Conservation (phyloP, 345 rosid genomes). For the Melaleuca alternifolia region DNA sequence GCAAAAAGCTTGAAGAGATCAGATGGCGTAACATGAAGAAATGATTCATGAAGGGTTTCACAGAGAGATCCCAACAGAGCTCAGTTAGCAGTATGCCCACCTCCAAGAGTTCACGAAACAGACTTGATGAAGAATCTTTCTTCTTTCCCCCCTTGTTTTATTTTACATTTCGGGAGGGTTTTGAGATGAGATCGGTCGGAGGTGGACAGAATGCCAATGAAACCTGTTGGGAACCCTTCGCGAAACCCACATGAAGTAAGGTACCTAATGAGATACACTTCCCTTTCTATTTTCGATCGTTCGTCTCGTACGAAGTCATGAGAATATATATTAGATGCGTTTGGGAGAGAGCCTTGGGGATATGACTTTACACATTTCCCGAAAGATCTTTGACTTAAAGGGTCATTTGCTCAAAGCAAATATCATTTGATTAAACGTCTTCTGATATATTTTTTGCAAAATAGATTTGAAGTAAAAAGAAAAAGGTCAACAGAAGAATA, state of each 20-base stretch:
- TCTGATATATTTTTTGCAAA: background rate
- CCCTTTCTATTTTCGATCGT: background rate
- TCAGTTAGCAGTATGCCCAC: slow-evolving; percentile 92
- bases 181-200: slow-evolving; percentile 16
- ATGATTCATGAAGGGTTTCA: slow-evolving; percentile 32
- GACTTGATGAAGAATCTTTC: background rate
- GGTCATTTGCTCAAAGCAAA: background rate
- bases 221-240: slow-evolving; percentile 84
- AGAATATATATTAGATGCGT: background rate
- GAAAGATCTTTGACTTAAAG: background rate
- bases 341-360: background rate
- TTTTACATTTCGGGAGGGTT: background rate
- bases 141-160: background rate
- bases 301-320: background rate
- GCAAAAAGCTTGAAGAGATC: background rate
- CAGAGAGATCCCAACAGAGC: slow-evolving; percentile 78
- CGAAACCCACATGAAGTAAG: slow-evolving; percentile 34
- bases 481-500: background rate
- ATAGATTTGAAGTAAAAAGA: background rate
- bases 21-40: background rate
- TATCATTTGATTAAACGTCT: background rate
- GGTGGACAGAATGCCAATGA: slow-evolving; percentile 99
- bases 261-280: background rate
- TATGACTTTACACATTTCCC: background rate
- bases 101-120: slow-evolving; percentile 20